Percentiles rank a stretch among this genome's conserved stretches.
These are phyloP conservation scores for Trichomonascus vanleenenianus DNA, from an alignment of 805 yeast species.

Conservation along the genomic window DNA sequence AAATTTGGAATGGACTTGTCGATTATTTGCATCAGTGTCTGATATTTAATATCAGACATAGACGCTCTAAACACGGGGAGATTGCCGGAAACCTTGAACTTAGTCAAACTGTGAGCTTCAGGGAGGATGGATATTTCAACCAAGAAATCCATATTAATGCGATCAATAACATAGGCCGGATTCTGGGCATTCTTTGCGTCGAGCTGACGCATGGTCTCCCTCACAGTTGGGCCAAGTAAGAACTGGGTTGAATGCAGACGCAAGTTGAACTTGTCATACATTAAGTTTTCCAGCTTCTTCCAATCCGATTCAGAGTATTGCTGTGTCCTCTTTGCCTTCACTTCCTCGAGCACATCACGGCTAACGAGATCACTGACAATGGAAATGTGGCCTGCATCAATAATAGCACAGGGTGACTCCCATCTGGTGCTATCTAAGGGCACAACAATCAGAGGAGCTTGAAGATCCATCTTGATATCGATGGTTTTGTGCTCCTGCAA, in stretches of 20 bases:
- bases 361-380: conserved; percentile 75
- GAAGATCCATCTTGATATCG: conserved; percentile 78
- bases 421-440: conserved; percentile 76
- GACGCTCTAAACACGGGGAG: conserved; percentile 66
- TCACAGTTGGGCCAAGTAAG: conserved; percentile 74
- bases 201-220: conserved; percentile 67
- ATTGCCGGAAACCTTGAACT: conserved; percentile 64
- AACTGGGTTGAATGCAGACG: conserved; percentile 80
- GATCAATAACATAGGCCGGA: conserved; percentile 63
- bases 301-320: conserved; percentile 62
- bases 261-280: conserved; percentile 84
- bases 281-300: conserved; percentile 61
- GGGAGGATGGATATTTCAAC: conserved; percentile 84
- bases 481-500: conserved; percentile 90
- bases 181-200: conserved; percentile 35
- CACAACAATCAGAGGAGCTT: conserved; percentile 83
- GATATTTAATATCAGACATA: conserved; percentile 84
- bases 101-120: conserved; percentile 64
- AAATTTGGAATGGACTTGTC: conserved; percentile 59
- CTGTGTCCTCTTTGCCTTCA: conserved; percentile 50
- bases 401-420: conserved; percentile 80
- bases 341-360: conserved; percentile 54
- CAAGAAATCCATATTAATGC: conserved; percentile 61
- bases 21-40: conserved; percentile 71
- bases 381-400: conserved; percentile 94